Base-by-base conservation (phyloP, 441 rosid genomes). In the Cnidoscolus chayamansa region DNA sequence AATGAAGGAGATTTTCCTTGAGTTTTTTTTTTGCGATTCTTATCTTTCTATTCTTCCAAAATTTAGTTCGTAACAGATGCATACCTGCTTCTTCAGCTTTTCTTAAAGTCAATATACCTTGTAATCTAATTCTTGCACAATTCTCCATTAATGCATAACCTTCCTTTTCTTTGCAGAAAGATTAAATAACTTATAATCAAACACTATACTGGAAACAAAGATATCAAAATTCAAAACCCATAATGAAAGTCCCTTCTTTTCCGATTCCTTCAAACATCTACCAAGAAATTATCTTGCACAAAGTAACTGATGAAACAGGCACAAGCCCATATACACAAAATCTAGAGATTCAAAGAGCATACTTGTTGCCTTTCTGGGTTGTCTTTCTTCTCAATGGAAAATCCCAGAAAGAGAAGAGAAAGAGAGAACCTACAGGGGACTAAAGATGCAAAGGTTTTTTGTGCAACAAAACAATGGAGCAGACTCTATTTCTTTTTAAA, bases 51-150 rank as follows among this genome's bases (percentile, higher is more conserved):
- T 25, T 25, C 25, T 25, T 25, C 25, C 25, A 25, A 25, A 25
- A 25, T 25, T 25, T 25, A 25, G 25, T 25, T 25, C 25, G 25
- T 25, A 25, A 25, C 25, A 25, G 25, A 25, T 25, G 25, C 81
- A 43, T 49, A 92, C 98, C 97, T 73, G 94, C 86, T 85, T 92
- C 97, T 85, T 94, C 96, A 13, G 97, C 96, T 78, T 83, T 94
- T 86, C 97, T 87, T 74, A 97, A 92, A 67, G 94, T 94, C 85
- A 90, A 68, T 71, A 89, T 67, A 67, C 87, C 92, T 69, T 91
- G 88, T 48, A 82, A 54, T 57, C 78, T 89, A 15, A 76, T 82
- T 84, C 92, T 71, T 70, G 83, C 70, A 68, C 25, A 25, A 25
- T 25, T 25, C 25, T 25, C 25, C 25, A 25, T 25, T 25, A 25